A percentile compares a stretch with the other conserved stretches of the same genome.
These are phyloP conservation scores for Litchi chinensis DNA, from an alignment of 345 rosid species.

Conservation along the genomic window DNA sequence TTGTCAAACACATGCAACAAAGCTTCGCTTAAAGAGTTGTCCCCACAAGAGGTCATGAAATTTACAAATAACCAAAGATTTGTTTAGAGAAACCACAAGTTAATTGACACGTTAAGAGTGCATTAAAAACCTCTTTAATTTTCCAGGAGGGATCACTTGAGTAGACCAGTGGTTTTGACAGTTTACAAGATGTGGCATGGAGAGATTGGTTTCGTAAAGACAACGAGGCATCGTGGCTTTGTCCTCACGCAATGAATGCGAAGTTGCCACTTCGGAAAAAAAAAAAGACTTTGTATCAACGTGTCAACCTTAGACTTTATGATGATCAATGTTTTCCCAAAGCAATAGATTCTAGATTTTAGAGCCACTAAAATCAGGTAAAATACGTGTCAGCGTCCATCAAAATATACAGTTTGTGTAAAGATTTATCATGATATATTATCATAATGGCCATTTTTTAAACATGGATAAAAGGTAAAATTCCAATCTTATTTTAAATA, in stretches of 20 bases:
- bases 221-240: conserved; percentile 24
- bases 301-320: conserved; percentile 21
- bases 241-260: conserved; percentile 25
- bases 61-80: background rate
- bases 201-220: conserved; percentile 19
- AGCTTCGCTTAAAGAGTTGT: background rate
- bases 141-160: background rate
- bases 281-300: conserved; percentile 7
- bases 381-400: too few species aligned
- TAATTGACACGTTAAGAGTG: conserved; percentile 26
- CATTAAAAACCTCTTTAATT: background rate
- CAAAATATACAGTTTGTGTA: too few species aligned
- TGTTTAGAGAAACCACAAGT: conserved; percentile 7
- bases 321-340: background rate
- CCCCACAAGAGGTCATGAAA: background rate
- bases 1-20: background rate
- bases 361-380: too few species aligned
- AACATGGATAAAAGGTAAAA: too few species aligned
- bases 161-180: conserved; percentile 14
- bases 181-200: conserved; percentile 11
- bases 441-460: too few species aligned
- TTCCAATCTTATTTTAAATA: too few species aligned
- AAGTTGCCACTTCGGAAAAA: conserved; percentile 19
- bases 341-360: background rate
- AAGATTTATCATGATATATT: too few species aligned